Evolutionary conservation across 2,329 filamentous ascomycete genomes (phyloP).

Genomic region (Alternaria burnsii): DNA sequence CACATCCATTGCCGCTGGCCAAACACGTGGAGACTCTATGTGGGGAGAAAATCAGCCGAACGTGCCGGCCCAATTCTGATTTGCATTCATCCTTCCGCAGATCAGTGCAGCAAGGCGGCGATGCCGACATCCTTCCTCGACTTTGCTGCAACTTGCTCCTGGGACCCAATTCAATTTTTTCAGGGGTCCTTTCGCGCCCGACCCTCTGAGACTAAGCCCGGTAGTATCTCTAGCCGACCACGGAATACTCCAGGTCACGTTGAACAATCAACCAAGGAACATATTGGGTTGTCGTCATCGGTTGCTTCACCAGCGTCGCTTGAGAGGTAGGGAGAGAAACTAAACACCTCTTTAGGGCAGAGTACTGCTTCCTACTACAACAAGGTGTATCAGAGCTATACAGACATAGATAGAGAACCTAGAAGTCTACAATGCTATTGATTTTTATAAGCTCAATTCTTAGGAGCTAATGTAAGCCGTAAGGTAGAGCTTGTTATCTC

Average conservation of each 20-base stretch:
- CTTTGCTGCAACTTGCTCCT: constrained; percentile 5
- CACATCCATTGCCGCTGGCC: constrained; percentile 4
- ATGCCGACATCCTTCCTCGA: constrained; percentile 4
- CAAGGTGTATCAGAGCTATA: fast-evolving
- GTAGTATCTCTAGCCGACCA: constrained; percentile 7
- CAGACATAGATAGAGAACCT: no score
- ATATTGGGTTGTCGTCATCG: not conserved
- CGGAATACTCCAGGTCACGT: not conserved
- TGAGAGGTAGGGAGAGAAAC: not conserved
- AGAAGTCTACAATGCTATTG: no score
- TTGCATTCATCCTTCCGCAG: constrained; percentile 23
- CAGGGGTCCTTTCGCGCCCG: not conserved
- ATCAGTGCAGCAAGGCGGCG: constrained; percentile 17
- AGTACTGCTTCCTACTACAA: no score
- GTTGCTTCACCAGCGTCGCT: not conserved
- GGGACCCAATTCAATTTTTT: not conserved
- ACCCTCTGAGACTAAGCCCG: not conserved
- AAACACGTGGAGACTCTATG: constrained; percentile 33
- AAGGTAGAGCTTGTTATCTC: no score
- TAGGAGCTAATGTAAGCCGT: no score
- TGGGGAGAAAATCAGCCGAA: constrained; percentile 32
- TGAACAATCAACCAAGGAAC: not conserved
- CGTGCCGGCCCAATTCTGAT: constrained; percentile 20
- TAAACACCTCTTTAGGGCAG: no score
- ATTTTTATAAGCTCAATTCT: no score